Base-by-base conservation (phyloP, 768 basidiomycete genomes). In the Brasilioporus rufonigricans region DNA sequence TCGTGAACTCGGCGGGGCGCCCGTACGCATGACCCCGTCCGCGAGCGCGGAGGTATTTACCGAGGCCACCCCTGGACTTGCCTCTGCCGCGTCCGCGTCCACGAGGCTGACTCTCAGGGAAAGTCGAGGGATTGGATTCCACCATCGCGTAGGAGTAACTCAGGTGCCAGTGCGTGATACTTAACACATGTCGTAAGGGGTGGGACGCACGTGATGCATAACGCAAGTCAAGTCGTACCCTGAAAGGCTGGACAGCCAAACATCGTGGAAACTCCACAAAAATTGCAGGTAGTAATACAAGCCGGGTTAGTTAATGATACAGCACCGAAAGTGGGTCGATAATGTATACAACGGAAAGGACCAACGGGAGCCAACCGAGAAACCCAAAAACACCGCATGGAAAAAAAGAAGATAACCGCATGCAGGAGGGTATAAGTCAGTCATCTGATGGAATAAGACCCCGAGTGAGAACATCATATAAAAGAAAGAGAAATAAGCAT, bases 1-100 rank as follows among this genome's bases (percentile, higher is more conserved):
- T 73, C n/a, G 70, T 64, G 66, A 87, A 90, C 61, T 82, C 83
- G 48, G 88, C 86, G 5, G 84, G 83, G 35, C 86, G 83, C 2
- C 86, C 85, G 11, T 62, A 61, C 1, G 85, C 79, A 26, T 79
- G 73, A 5, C 85, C 84, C 40, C 85, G 73, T 4, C 89, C 89
- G 4, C 85, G 73, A 12, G 89, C 86, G 26, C 88, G 82, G 19
- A 90, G 76, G 63, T 86, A 87, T 71, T 90, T 91, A 0, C 88
- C 88, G 4, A 83, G 72, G 2, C 87, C 86, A 1, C 88, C 87
- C 49, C 86, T 78, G 48, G 84, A 81, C 62, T 78, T 80, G 24
- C 81, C 77, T 53, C 82, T 70, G 0, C 82, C 82, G 52, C 80
- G 62, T 3, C 77, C 77, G 4, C 82, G 77, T 10, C 69, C 62